phyloP scores from a whole-genome alignment of 2,329 filamentous ascomycete genomes.

The Penicillium sp. region DNA sequence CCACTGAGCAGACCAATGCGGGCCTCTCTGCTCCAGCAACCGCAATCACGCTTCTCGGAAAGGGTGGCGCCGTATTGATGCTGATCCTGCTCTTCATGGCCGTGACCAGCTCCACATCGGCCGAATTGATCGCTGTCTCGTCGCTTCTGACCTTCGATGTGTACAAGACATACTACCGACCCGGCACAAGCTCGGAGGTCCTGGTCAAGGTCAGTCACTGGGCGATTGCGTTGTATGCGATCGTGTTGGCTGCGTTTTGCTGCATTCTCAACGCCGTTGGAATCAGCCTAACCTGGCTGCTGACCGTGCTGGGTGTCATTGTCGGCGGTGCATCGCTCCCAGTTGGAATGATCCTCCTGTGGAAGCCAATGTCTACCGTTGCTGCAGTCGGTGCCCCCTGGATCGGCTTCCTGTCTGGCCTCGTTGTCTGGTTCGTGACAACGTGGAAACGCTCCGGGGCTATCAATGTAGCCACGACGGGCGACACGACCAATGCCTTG shows the following conservation, averaged over 20 bases:
- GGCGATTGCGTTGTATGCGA: conserved; percentile 49
- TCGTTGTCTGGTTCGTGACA: conserved; percentile 41
- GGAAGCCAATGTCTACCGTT: conserved; percentile 40
- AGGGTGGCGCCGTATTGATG: conserved; percentile 35
- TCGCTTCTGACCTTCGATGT: conserved; percentile 55
- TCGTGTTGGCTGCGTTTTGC: conserved; percentile 44
- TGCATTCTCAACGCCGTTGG: conserved; percentile 37
- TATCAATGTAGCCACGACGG: conserved; percentile 38
- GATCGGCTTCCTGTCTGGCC: conserved; percentile 33
- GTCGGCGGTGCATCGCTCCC: conserved; percentile 41
- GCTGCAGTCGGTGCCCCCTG: conserved; percentile 37
- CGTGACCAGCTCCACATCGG: conserved; percentile 47
- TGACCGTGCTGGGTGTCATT: conserved; percentile 42
- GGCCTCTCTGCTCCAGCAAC: conserved; percentile 37
- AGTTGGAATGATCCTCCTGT: conserved; percentile 40
- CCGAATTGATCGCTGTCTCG: conserved; percentile 52
- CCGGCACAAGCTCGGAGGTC: conserved; percentile 43
- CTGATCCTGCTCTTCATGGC: conserved; percentile 41
- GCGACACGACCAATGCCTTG: conserved; percentile 40
- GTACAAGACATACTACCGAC: conserved; percentile 51
- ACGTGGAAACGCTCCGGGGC: conserved; percentile 33
- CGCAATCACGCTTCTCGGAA: conserved; percentile 37
- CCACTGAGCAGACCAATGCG: conserved; percentile 29
- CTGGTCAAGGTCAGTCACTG: conserved; percentile 53
- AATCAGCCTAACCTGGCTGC: conserved; percentile 41